These are phyloP conservation scores for Mycena rosella DNA, from an alignment of 768 basidiomycete genomes.

Conservation along the genomic window DNA sequence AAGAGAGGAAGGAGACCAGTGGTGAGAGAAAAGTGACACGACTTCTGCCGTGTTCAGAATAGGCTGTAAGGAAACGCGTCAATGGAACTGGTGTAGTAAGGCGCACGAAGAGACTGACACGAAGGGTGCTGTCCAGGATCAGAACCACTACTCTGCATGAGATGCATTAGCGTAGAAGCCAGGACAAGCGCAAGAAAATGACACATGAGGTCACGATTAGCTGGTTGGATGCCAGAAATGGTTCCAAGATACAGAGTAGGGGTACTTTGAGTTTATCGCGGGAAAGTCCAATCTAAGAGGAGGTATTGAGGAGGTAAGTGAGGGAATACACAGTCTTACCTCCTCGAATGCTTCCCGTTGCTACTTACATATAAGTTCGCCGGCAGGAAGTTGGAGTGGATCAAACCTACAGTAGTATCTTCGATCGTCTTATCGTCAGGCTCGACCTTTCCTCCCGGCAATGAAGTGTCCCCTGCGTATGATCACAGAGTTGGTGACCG, in stretches of 20 bases:
- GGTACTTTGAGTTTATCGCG: slow-evolving; percentile 77
- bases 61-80: slow-evolving; percentile 63
- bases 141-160: slow-evolving; percentile 83
- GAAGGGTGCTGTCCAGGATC: slow-evolving; percentile 81
- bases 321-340: slow-evolving; percentile 64
- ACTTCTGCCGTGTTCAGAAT: slow-evolving; percentile 87
- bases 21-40: slow-evolving; percentile 86
- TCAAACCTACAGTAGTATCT: too few species aligned
- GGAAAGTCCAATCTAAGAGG: too few species aligned
- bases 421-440: too few species aligned
- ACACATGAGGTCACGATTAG: slow-evolving; percentile 89
- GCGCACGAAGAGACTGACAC: slow-evolving; percentile 54
- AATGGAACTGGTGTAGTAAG: background rate
- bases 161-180: background rate
- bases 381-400: too few species aligned
- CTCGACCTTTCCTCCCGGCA: too few species aligned
- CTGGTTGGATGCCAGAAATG: slow-evolving; percentile 78
- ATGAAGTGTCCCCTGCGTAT: too few species aligned
- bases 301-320: slow-evolving; percentile 45
- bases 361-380: slow-evolving; percentile 81
- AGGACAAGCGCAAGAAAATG: background rate
- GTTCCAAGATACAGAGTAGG: slow-evolving; percentile 82
- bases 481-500: too few species aligned
- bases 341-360: slow-evolving; percentile 93
- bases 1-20: slow-evolving; percentile 71